These are phyloP conservation scores for Thelonectria olida DNA, from an alignment of 2,329 filamentous ascomycete species.

Conservation along the genomic window DNA sequence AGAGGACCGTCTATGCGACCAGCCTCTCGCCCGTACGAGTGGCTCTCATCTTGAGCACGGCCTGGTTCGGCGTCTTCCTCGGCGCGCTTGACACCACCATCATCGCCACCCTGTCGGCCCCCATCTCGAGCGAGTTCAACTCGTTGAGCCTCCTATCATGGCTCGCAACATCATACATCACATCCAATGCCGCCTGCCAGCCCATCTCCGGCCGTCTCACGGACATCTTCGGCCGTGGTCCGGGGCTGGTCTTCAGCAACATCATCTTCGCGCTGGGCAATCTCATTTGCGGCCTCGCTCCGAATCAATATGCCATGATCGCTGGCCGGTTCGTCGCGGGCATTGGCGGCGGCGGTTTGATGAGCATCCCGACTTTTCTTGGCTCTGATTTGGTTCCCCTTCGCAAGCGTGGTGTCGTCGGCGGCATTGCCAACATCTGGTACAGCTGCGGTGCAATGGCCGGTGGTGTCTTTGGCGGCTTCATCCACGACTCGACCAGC, in stretches of 20 bases:
- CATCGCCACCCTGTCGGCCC: too few relatives aligned
- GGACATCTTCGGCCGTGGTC: constrained; percentile 80
- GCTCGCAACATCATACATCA: constrained; percentile 13
- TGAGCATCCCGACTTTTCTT: constrained; percentile 70
- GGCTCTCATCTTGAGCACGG: too few relatives aligned
- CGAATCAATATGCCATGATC: constrained; percentile 71
- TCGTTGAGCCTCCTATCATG: constrained; percentile 14
- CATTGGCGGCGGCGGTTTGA: constrained; percentile 77
- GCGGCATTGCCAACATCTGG: too few relatives aligned
- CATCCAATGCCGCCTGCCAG: constrained; percentile 6
- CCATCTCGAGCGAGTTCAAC: too few relatives aligned
- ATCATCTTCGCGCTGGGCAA: constrained; percentile 78
- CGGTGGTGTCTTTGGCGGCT: too few relatives aligned
- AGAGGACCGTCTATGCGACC: too few relatives aligned
- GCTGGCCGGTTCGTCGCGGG: constrained; percentile 78
- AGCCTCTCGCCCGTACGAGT: too few relatives aligned
- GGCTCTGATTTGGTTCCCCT: constrained; percentile 73
- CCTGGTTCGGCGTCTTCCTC: too few relatives aligned
- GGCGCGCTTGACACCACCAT: too few relatives aligned
- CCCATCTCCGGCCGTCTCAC: constrained; percentile 81
- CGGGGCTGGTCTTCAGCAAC: constrained; percentile 77
- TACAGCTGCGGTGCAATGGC: too few relatives aligned
- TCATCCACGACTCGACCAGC: too few relatives aligned
- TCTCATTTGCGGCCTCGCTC: constrained; percentile 77
- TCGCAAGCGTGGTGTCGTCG: too few relatives aligned